phyloP scores from a whole-genome alignment of 257 asterid species.

The Rubia yunnanensis region DNA sequence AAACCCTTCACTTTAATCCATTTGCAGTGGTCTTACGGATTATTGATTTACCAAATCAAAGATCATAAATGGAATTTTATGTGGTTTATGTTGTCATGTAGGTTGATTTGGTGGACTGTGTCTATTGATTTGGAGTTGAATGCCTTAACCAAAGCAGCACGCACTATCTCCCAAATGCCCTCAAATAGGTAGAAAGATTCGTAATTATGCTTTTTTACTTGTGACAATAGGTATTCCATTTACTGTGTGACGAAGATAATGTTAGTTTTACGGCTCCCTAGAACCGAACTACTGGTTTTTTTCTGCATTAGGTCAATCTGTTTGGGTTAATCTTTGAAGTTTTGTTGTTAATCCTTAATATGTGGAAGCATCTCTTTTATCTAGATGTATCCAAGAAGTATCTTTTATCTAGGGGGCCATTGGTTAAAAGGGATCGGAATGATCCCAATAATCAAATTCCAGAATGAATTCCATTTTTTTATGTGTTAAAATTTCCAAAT shows the following conservation, averaged over 20 bases:
- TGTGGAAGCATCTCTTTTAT: not conserved
- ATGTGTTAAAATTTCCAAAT: too few species aligned
- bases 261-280: not conserved
- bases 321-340: not conserved
- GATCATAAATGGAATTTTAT: not conserved
- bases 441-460: too few species aligned
- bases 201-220: not conserved
- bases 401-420: too few species aligned
- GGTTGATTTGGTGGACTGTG: slow-evolving; percentile 72
- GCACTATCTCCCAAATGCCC: slow-evolving; percentile 57
- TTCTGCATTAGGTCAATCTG: not conserved
- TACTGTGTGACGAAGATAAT: not conserved
- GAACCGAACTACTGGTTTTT: not conserved
- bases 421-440: too few species aligned
- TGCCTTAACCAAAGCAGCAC: slow-evolving; percentile 60
- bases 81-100: slow-evolving; percentile 13
- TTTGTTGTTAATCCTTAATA: not conserved
- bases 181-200: slow-evolving; percentile 42
- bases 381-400: not conserved
- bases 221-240: not conserved
- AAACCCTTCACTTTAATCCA: not conserved
- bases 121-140: slow-evolving; percentile 78
- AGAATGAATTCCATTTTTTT: not conserved
- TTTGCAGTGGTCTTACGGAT: not conserved
- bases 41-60: not conserved